These are phyloP conservation scores for Cucumis hystrix DNA, from an alignment of 306 rosid species.

Conservation along the genomic window DNA sequence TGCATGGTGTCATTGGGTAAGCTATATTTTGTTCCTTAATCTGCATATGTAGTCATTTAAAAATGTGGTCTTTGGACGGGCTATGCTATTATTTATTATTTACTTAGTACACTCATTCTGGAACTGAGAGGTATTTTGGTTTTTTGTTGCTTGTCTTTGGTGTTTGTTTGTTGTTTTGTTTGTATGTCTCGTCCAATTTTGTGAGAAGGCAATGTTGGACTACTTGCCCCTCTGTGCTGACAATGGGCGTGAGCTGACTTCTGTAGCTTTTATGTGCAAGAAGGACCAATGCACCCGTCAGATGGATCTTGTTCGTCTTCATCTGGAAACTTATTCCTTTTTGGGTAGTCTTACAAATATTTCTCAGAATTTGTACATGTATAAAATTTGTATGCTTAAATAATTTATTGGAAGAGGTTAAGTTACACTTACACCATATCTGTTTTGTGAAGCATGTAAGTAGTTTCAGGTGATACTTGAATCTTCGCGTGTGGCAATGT, in stretches of 20 bases:
- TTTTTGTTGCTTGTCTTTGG: constrained; percentile 92
- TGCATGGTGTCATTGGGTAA: constrained; percentile 92
- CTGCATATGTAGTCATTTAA: constrained; percentile 32
- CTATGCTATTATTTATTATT: constrained; percentile 33
- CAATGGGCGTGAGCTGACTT: constrained; percentile 99
- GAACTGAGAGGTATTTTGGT: constrained; percentile 93
- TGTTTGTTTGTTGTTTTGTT: constrained; percentile 90
- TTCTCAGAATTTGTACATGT: constrained; percentile 41
- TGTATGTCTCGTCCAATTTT: constrained; percentile 86
- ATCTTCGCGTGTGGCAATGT: not conserved
- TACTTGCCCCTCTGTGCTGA: constrained; percentile 99
- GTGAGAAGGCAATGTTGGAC: constrained; percentile 99
- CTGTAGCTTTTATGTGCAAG: constrained; percentile 98
- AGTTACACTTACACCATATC: constrained; percentile 8
- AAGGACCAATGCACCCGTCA: constrained; percentile 93
- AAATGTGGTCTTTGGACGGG: constrained; percentile 39
- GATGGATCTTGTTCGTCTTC: constrained; percentile 99
- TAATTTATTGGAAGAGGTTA: constrained; percentile 25
- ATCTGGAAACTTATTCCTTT: constrained; percentile 73
- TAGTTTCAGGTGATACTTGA: constrained; percentile 7
- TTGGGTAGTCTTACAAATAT: constrained; percentile 88
- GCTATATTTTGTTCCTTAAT: constrained; percentile 56
- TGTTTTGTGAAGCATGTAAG: not conserved
- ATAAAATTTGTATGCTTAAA: constrained; percentile 25
- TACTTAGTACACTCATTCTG: constrained; percentile 70